Base-by-base conservation (phyloP, 768 basidiomycete species). In the Mrakia frigida region DNA sequence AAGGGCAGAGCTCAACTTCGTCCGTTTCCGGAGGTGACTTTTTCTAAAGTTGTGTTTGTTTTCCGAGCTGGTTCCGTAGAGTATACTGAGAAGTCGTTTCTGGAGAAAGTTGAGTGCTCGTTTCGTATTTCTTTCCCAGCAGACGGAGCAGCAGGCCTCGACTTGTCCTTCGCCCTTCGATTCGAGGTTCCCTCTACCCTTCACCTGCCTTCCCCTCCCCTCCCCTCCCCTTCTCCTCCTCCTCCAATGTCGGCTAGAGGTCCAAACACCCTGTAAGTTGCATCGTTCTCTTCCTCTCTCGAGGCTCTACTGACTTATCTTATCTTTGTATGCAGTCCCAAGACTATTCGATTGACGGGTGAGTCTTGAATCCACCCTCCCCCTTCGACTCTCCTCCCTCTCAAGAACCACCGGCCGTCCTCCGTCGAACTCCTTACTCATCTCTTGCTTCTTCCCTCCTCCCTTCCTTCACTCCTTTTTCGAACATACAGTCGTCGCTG, bases 401-500 rank as follows among this genome's bases (percentile, higher is more conserved):
- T 50, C 46, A 6, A 5, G 39, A 6, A 6, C 39, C 46, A 50
- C 46, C 46, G 46, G 46, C 46, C 46, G 46, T 50, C 46, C 46
- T 50, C 46, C 46, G 46, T 18, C 21, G 10, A 9, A 2, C 13
- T 50, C n/a, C 46, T 50, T 50, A 21, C 46, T 50, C 46, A 50
- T 50, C 46, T 50, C 31, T 70, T 23, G n/a, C 52, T 5, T 5
- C 16, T 53, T 25, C 41, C 18, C 31, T 18, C 61, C 50, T 46
- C 52, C 35, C 28, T 35, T n/a, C n/a, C 5, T 10, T 50, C 11
- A 35, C 21, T 25, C 46, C 37, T 53, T 68, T 28, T 33, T 25
- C 33, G 28, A 28, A 2, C n/a, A 60, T 21, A 70, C 80, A 97
- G 94, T 95, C 78, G 94, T 99, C 79, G 96, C 97, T 74, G 97